Evolutionary conservation across 2,329 filamentous ascomycete species (phyloP), one percentile per base, ranked within the genome.

Genomic region (Aureobasidium sp.): DNA sequence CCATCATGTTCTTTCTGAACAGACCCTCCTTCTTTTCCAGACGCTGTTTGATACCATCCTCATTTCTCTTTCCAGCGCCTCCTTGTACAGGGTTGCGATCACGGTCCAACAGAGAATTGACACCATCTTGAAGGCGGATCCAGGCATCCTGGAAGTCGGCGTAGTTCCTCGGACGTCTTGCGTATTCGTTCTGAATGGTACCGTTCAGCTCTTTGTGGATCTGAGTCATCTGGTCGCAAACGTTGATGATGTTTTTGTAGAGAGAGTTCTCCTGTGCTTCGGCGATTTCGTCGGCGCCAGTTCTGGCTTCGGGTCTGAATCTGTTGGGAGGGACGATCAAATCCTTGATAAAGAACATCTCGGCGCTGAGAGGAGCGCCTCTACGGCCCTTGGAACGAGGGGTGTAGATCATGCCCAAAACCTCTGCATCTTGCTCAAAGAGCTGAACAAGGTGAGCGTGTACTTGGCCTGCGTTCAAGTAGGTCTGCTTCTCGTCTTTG

Each of bases 1-100:
- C 94, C 94, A 99, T 99, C 94, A 99, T 97, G 76, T 99, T 97
- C 80, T 96, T 97, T 69, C 94, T 84, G 80, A 99, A 99, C 34
- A 99, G 82, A 67, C 94, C 94, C 72, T 99, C 95, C 77, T 99
- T 99, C 81, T 99, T 99, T 77, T 99, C 94, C 31, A 99, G 82
- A 72, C 92, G 89, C 73, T 99, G 94, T 77, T 99, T 99, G 77
- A 99, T 96, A 68, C 95, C 94, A 66, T 96, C 92, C 65, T 95
- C 90, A 59, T 90, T 88, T 62, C 87, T 83, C 70, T 88, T 87
- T 15, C 87, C 90, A 31, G 91, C 90, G 20, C 85, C 81, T 57
- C 91, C 91, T 66, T 89, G 87, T 3, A 91, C 81, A 2, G 91
- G 90, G 69, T 94, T 96, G 65, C 92, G 87, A 70, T 92, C 89